Percentiles rank a stretch among this genome's conserved stretches.
These are phyloP conservation scores for Ustilago loliicola DNA, from an alignment of 1,284 basidiomycete species.

Conservation along the genomic window DNA sequence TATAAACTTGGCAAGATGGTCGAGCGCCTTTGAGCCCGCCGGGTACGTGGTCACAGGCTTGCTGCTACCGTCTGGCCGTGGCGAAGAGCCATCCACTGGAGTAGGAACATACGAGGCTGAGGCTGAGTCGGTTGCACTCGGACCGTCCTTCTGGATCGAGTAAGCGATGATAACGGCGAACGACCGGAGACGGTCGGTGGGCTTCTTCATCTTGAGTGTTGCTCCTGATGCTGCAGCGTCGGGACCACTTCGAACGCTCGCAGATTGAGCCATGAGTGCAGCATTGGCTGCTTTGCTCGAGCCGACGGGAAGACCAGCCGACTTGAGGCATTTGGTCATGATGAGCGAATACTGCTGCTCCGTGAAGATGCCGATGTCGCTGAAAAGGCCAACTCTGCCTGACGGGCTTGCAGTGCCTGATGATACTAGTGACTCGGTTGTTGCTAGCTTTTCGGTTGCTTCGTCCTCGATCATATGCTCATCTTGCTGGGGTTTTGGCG, in stretches of 20 bases:
- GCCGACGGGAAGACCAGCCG: conserved; percentile 80
- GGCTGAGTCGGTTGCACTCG: conserved; percentile 63
- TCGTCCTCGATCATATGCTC: conserved; percentile 25
- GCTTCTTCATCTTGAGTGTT: conserved; percentile 82
- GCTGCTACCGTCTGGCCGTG: background rate
- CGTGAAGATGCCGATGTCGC: conserved; percentile 89
- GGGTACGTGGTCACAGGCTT: conserved; percentile 74
- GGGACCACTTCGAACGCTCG: conserved; percentile 69
- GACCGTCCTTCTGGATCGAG: conserved; percentile 88
- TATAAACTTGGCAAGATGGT: conserved; percentile 87
- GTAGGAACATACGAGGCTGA: conserved; percentile 35
- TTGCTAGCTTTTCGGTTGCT: background rate
- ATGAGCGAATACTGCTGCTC: conserved; percentile 87
- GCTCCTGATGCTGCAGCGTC: conserved; percentile 76
- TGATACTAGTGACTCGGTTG: conserved; percentile 9
- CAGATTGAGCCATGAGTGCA: conserved; percentile 63
- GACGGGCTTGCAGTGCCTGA: conserved; percentile 30
- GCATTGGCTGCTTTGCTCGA: conserved; percentile 56
- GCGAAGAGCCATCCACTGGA: conserved; percentile 26
- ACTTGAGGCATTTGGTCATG: conserved; percentile 86
- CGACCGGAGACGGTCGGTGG: conserved; percentile 79
- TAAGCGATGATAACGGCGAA: conserved; percentile 91
- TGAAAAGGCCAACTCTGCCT: conserved; percentile 72
- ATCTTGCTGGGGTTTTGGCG: background rate
- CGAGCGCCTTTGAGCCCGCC: conserved; percentile 89